A percentile compares a stretch with the other conserved stretches of the same genome.
Conservation (phyloP, 1,284 basidiomycete genomes). For the Fomitopsis palustris region DNA sequence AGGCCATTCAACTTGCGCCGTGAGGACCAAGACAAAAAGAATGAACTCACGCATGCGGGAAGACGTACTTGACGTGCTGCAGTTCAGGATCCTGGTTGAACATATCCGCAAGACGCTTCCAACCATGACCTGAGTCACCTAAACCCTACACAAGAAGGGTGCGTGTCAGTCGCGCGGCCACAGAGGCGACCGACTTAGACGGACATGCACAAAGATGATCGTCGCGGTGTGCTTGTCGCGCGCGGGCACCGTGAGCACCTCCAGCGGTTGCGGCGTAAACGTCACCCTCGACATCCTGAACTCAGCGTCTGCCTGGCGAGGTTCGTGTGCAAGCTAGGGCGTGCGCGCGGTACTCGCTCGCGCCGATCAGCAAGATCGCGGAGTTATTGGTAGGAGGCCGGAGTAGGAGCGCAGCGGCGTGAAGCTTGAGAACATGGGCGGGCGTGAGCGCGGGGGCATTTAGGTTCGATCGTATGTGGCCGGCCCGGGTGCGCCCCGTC, state of each 20-base stretch:
- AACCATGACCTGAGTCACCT: conserved; percentile 73
- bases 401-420: conserved; percentile 5
- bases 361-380: not conserved
- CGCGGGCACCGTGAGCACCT: conserved; percentile 52
- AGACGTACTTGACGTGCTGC: conserved; percentile 79
- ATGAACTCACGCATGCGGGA: conserved; percentile 69
- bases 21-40: conserved; percentile 5
- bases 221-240: conserved; percentile 74
- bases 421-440: not conserved
- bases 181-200: conserved; percentile 20
- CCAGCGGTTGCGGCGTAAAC: conserved; percentile 30
- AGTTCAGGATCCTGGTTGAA: conserved; percentile 47
- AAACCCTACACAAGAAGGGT: conserved; percentile 48
- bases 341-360: not conserved
- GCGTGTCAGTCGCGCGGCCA: not conserved
- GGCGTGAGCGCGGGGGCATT: not conserved
- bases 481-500: too few species aligned
- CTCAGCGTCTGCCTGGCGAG: not conserved
- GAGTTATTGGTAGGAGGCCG: conserved; percentile 2
- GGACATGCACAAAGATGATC: conserved; percentile 84
- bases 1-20: not conserved
- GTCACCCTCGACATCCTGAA: not conserved
- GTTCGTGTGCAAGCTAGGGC: not conserved
- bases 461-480: not conserved
- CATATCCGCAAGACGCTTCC: conserved; percentile 75